Evolutionary conservation across 805 yeast species (phyloP), one percentile per base, ranked within the genome.

Genomic region (Danielozyma ontarioensis): DNA sequence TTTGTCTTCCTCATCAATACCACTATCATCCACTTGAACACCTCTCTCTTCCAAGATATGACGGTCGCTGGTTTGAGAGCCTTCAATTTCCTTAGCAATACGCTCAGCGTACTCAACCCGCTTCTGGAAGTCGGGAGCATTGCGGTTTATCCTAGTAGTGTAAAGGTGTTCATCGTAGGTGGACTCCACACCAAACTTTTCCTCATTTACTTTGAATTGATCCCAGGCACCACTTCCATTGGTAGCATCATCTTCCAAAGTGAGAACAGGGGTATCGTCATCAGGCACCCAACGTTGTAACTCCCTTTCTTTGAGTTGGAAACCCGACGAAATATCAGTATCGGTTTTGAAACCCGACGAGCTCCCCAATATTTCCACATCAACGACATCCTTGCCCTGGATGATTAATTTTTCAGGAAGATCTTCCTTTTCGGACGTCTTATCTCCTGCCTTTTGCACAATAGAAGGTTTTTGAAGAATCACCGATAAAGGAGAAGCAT

Each of bases 1-100:
- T 59, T 84, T 84, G 57, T 89, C 96, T 58, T 93, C 98, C 62
- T 93, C 98, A 58, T 93, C 97, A 45, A 85, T 45, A 13, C 95
- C 95, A 39, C 83, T 75, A 51, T 85, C 96, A 53, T 85, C 95
- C 25, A 83, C 73, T 13, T 56, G 50, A 12, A 78, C 41, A 17
- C 95, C 95, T 56, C 98, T 78, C 58, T 90, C 98, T 55, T 90
- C 98, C 41, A 95, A 90, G 17, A 89, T 42, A 55, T 93, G 97
- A 18, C 75, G 62, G 51, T 85, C 88, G 17, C 81, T 82, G 16
- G 80, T 71, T 5, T 72, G 67, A 46, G 76, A 82, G 25, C 72
- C 60, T 57, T 84, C 93, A 47, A 90, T 90, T 53, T 93, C 97
- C 29, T 65, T 70, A 1, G 97, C 96, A 36, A 93, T 57, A 44